Conservation (phyloP, 1,284 basidiomycete species). For the Gastroboletus turbinatus region DNA sequence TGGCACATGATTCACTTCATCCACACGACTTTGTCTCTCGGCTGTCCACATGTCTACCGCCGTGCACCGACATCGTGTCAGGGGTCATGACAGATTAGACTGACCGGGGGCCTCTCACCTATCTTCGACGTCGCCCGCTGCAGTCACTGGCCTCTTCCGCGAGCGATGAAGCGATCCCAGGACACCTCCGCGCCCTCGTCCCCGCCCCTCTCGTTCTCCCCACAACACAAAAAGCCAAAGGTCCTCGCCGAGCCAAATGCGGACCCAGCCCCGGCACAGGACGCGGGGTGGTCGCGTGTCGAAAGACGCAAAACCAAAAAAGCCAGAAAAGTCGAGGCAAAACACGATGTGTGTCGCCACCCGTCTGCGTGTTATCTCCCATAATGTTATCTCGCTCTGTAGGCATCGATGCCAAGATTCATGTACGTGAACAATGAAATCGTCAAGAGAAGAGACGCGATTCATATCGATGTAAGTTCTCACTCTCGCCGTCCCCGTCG, state of each 20-base stretch:
- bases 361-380: too few species aligned
- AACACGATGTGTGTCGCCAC: slow-evolving; percentile 52
- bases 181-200: slow-evolving; percentile 23
- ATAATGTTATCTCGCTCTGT: not conserved
- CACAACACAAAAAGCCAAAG: slow-evolving; percentile 37
- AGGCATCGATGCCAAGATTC: slow-evolving; percentile 71
- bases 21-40: too few species aligned
- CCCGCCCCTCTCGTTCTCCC: slow-evolving; percentile 17
- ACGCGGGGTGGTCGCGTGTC: slow-evolving; percentile 65
- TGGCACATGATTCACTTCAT: slow-evolving; percentile 1
- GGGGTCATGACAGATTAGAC: not conserved
- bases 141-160: too few species aligned
- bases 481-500: not conserved
- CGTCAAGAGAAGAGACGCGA: slow-evolving; percentile 62
- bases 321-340: slow-evolving; percentile 53
- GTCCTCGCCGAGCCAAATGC: slow-evolving; percentile 22
- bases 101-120: not conserved
- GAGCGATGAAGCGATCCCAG: slow-evolving; percentile 39
- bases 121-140: not conserved
- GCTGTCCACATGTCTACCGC: too few species aligned
- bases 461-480: slow-evolving; percentile 70
- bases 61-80: too few species aligned
- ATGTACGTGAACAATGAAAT: slow-evolving; percentile 80
- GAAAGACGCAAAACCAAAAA: slow-evolving; percentile 81
- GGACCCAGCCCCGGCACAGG: slow-evolving; percentile 22